Evolutionary conservation across 495 filamentous ascomycete genomes (phyloP).

Genomic region (Tetracladium setigerum): DNA sequence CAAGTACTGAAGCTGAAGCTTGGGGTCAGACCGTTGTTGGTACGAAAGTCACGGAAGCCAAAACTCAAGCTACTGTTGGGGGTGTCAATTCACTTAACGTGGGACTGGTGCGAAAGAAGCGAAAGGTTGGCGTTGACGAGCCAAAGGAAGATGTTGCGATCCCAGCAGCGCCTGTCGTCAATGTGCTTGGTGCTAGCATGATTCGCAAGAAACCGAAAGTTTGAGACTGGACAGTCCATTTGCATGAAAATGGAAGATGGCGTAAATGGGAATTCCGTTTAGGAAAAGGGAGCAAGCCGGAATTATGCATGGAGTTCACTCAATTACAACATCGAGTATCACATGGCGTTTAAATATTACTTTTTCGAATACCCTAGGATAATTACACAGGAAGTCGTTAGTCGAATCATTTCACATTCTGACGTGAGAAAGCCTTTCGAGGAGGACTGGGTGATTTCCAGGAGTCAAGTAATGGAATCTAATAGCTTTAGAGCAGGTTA

Average conservation of each 20-base stretch:
- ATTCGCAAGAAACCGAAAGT: conserved; percentile 61
- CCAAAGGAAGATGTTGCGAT: background rate
- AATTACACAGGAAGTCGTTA: background rate
- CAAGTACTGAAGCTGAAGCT: conserved; percentile 28
- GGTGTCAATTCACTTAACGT: conserved; percentile 25
- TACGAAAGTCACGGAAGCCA: conserved; percentile 10
- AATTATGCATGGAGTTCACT: background rate
- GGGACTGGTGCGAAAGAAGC: conserved; percentile 25
- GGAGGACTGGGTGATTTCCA: too few species aligned
- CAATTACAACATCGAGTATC: background rate
- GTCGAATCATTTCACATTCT: too few species aligned
- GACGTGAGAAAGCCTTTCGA: too few species aligned
- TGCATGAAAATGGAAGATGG: background rate
- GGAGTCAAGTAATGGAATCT: too few species aligned
- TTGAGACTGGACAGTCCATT: conserved; percentile 1
- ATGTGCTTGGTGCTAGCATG: conserved; percentile 49
- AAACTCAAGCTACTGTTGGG: conserved; percentile 7
- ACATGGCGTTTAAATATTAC: conserved; percentile 2
- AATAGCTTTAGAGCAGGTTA: too few species aligned
- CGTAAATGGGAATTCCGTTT: background rate
- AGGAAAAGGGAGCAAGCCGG: background rate
- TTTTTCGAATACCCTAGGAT: conserved; percentile 14
- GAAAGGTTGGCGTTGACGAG: conserved; percentile 18
- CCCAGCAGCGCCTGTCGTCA: conserved; percentile 18
- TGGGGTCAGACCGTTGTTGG: conserved; percentile 17